These are phyloP conservation scores for Calonectria naviculata DNA, from an alignment of 2,329 filamentous ascomycete species.

Conservation along the genomic window DNA sequence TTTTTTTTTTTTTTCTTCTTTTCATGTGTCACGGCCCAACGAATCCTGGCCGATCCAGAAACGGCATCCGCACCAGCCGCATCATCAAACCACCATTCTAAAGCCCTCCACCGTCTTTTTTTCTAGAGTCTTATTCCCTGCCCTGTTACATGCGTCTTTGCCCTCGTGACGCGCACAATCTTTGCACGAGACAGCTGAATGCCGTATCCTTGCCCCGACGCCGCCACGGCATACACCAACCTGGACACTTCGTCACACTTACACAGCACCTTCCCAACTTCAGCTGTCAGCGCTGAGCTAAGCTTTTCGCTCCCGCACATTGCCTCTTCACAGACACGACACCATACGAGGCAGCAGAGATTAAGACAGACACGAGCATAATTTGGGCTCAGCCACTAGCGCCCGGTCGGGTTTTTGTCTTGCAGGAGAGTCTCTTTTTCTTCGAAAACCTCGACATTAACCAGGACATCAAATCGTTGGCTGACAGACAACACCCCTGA, in stretches of 20 bases:
- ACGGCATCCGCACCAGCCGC: conserved; percentile 33
- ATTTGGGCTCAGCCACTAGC: background rate
- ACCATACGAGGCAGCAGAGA: background rate
- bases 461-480: background rate
- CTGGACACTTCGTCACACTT: conserved; percentile 39
- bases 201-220: conserved; percentile 22
- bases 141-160: conserved; percentile 28
- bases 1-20: conserved; percentile 16
- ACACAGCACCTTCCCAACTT: conserved; percentile 36
- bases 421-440: background rate
- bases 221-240: conserved; percentile 21
- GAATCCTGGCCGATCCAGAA: conserved; percentile 30
- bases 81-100: conserved; percentile 25
- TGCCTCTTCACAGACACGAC: conserved; percentile 31
- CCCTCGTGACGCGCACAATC: conserved; percentile 37
- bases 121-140: conserved; percentile 24
- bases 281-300: conserved; percentile 34
- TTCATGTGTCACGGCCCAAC: conserved; percentile 32
- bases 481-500: background rate
- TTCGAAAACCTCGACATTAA: background rate
- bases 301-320: conserved; percentile 28
- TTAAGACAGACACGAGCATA: conserved; percentile 10
- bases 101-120: conserved; percentile 37
- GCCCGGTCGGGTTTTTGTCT: background rate
- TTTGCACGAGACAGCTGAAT: conserved; percentile 24